Evolutionary conservation across 129 eudicot species (phyloP).

Genomic region (Lactuca sativa): DNA sequence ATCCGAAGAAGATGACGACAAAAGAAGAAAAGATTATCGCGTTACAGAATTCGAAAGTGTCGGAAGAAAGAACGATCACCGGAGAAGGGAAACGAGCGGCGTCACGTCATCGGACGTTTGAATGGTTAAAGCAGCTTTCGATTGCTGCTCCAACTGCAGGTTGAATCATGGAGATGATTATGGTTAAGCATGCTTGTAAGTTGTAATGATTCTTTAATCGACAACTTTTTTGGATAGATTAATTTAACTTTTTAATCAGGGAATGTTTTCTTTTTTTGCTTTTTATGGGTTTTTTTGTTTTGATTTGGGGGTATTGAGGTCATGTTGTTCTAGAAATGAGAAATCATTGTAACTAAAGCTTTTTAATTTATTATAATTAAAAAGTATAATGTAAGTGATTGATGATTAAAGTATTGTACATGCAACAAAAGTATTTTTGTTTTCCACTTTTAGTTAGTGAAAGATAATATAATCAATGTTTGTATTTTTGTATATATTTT

Average conservation of each 20-base stretch:
- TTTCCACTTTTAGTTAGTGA: too few species aligned
- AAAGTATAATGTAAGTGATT: background rate
- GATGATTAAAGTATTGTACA: background rate
- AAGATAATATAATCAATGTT: background rate
- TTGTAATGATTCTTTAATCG: constrained; percentile 33
- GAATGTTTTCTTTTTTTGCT: constrained; percentile 14
- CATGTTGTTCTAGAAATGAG: constrained; percentile 20
- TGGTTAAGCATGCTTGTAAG: constrained; percentile 33
- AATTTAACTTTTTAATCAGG: constrained; percentile 33
- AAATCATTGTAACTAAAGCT: constrained; percentile 26
- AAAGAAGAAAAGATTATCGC: constrained; percentile 17
- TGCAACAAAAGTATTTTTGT: background rate
- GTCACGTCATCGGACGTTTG: constrained; percentile 94
- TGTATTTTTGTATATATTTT: too few species aligned
- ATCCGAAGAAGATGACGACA: constrained; percentile 17
- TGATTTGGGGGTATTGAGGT: constrained; percentile 19
- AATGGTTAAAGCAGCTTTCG: constrained; percentile 95
- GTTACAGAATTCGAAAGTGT: constrained; percentile 5
- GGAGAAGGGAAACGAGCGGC: constrained; percentile 45
- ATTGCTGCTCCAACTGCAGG: constrained; percentile 38
- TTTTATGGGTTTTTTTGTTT: constrained; percentile 2
- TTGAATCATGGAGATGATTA: constrained; percentile 28
- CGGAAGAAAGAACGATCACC: constrained; percentile 16
- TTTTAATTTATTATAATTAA: background rate
- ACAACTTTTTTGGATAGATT: constrained; percentile 31